phyloP scores from a whole-genome alignment of 257 asterid genomes.

The Scutellaria baicalensis region DNA sequence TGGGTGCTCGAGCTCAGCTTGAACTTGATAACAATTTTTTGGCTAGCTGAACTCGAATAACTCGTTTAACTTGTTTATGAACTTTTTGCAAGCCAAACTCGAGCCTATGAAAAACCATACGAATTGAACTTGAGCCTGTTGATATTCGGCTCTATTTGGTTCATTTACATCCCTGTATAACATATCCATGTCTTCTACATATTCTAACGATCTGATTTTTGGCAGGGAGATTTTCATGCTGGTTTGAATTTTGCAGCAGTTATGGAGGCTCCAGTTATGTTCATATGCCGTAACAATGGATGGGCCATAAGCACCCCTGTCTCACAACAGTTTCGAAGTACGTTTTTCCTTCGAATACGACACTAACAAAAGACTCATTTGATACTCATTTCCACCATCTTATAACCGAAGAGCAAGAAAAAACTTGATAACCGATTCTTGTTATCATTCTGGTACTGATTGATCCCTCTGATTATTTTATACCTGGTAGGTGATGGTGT shows the following conservation, averaged over 20 bases:
- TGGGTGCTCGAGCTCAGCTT: too few species aligned
- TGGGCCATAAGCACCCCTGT: slow-evolving; percentile 94
- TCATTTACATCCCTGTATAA: too few species aligned
- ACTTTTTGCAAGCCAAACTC: too few species aligned
- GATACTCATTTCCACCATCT: neutral
- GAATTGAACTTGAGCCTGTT: too few species aligned
- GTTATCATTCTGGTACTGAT: neutral
- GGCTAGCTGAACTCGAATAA: too few species aligned
- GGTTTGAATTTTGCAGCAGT: slow-evolving; percentile 88
- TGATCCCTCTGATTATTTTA: neutral
- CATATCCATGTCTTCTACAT: neutral
- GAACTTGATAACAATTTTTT: too few species aligned
- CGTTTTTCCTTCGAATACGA: neutral
- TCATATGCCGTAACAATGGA: slow-evolving; percentile 89
- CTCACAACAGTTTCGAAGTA: slow-evolving; percentile 76
- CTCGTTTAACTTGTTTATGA: too few species aligned
- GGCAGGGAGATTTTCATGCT: slow-evolving; percentile 95
- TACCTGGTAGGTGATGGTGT: slow-evolving; percentile 73
- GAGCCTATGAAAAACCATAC: too few species aligned
- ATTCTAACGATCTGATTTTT: slow-evolving; percentile 6
- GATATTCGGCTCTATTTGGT: too few species aligned
- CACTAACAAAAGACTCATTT: neutral
- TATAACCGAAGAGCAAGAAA: neutral
- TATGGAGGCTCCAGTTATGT: slow-evolving; percentile 68
- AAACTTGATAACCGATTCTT: neutral